Evolutionary conservation across 2,329 filamentous ascomycete genomes (phyloP).

Genomic region (Cytospora mali): DNA sequence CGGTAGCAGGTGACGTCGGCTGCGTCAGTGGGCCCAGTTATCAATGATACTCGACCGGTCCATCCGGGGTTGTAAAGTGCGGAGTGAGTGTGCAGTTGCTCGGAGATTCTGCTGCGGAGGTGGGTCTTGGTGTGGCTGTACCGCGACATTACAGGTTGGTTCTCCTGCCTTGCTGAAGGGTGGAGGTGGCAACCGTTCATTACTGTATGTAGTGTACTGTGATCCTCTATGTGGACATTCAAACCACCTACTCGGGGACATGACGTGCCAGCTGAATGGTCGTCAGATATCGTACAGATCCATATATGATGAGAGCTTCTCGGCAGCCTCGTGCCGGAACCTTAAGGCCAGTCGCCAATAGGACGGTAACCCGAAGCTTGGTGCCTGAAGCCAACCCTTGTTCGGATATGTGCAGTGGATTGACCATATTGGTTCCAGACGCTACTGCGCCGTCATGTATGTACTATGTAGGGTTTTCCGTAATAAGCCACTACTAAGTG

Average conservation of each 20-base stretch:
- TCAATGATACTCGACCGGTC: conserved; percentile 13
- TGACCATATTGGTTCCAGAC: conserved; percentile 8
- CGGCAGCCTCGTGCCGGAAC: conserved; percentile 1
- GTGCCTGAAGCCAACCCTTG: conserved; percentile 16
- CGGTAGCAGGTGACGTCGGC: background rate
- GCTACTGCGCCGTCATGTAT: conserved; percentile 16
- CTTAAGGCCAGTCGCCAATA: conserved; percentile 15
- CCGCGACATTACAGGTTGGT: background rate
- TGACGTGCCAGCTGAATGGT: background rate
- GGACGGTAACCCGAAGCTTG: conserved; percentile 11
- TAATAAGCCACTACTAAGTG: no score
- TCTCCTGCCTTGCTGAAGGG: background rate
- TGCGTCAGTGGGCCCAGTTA: conserved; percentile 5
- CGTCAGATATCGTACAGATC: background rate
- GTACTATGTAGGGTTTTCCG: no score
- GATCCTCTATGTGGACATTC: no score
- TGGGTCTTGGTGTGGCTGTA: conserved; percentile 5
- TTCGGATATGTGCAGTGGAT: conserved; percentile 7
- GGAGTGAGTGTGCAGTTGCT: background rate
- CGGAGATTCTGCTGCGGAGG: conserved; percentile 15
- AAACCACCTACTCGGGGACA: background rate
- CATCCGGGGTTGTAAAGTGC: conserved; percentile 10
- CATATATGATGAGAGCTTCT: background rate
- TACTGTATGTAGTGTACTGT: background rate
- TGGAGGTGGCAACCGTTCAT: background rate